Evolutionary conservation across 83 land plant genomes (phyloP).

Genomic region (Isoetes engelmannii): DNA sequence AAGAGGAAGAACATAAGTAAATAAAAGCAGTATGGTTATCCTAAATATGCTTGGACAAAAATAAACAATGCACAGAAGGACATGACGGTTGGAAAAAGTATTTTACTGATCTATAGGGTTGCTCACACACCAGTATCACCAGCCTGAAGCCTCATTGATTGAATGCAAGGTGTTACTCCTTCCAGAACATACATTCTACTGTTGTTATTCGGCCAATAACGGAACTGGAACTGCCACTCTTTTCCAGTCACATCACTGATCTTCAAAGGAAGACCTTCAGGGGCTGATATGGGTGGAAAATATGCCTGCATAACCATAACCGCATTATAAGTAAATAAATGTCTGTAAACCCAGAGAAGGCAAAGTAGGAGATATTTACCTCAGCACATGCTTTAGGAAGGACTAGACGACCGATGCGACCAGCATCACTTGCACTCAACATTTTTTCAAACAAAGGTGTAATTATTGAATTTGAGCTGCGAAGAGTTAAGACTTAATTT

Average conservation of each 20-base stretch:
- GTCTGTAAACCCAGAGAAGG: neutral
- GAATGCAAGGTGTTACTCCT: slow-evolving; percentile 96
- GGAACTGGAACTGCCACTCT: slow-evolving; percentile 90
- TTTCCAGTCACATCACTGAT: slow-evolving; percentile 77
- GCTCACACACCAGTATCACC: slow-evolving; percentile 79
- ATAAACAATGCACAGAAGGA: too few species aligned
- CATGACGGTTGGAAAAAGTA: too few species aligned
- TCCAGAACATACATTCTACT: slow-evolving; percentile 98
- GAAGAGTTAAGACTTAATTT: slow-evolving; percentile 3
- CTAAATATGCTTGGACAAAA: neutral
- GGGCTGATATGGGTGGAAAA: slow-evolving; percentile 82
- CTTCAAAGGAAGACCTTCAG: slow-evolving; percentile 84
- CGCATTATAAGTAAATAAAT: neutral
- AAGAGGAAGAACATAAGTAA: slow-evolving; percentile 11
- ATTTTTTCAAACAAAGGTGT: slow-evolving; percentile 87
- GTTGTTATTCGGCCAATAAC: slow-evolving; percentile 98
- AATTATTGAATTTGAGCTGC: slow-evolving; percentile 64
- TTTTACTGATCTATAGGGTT: too few species aligned
- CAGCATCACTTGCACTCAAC: slow-evolving; percentile 96
- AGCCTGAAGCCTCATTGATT: slow-evolving; percentile 85
- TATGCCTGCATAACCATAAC: slow-evolving; percentile 50
- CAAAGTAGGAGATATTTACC: slow-evolving; percentile 37
- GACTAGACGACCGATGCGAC: slow-evolving; percentile 86
- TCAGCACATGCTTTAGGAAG: slow-evolving; percentile 98
- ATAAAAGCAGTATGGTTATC: neutral